These are phyloP conservation scores for Trichoderma orchidacearum DNA, from an alignment of 495 filamentous ascomycete genomes.

Conservation along the genomic window DNA sequence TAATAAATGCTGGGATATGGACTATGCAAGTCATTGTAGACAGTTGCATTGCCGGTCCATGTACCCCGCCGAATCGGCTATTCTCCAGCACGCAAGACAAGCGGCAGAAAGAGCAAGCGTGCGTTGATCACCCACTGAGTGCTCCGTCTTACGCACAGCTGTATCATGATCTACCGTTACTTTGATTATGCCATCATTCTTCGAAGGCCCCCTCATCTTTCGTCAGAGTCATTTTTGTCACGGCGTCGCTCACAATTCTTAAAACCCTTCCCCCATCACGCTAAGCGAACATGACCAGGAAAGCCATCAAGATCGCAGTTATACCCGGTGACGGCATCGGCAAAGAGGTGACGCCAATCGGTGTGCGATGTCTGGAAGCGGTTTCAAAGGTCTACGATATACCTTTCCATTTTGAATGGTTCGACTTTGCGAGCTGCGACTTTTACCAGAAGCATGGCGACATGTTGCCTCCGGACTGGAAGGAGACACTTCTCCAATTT, in stretches of 20 bases:
- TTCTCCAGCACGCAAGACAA: neutral
- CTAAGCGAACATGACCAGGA: conserved; percentile 6
- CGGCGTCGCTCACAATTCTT: too few species aligned
- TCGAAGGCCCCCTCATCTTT: too few species aligned
- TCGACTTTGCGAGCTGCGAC: conserved; percentile 16
- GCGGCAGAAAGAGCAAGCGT: neutral
- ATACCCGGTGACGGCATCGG: conserved; percentile 22
- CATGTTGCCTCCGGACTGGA: conserved; percentile 17
- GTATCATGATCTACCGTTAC: neutral
- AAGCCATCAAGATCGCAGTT: conserved; percentile 14
- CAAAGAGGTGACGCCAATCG: conserved; percentile 16
- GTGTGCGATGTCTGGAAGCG: conserved; percentile 13
- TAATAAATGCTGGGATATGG: too few species aligned
- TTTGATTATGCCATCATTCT: neutral
- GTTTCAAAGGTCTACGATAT: conserved; percentile 12
- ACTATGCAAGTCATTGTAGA: too few species aligned
- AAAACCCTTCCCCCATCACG: neutral
- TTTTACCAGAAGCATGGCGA: conserved; percentile 17
- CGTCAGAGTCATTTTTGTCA: too few species aligned
- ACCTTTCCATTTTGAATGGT: conserved; percentile 11
- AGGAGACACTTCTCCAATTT: conserved; percentile 10
- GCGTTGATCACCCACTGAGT: neutral
- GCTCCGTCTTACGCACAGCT: neutral
- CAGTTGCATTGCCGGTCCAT: too few species aligned
- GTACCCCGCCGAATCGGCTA: neutral